phyloP scores from a whole-genome alignment of 2,329 filamentous ascomycete species.

The Nigrospora sphaerica region DNA sequence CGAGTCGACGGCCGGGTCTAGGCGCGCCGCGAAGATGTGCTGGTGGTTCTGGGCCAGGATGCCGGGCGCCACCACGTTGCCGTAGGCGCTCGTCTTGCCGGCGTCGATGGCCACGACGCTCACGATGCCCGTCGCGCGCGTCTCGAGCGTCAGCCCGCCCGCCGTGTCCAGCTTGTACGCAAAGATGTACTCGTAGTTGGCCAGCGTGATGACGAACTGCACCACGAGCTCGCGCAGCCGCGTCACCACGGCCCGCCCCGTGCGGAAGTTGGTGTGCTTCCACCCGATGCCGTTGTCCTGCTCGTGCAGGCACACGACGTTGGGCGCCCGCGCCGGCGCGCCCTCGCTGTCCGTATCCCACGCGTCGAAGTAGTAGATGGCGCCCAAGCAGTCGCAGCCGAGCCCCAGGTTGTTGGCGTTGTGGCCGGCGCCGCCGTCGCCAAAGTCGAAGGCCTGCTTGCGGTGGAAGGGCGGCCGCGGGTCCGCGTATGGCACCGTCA shows the following conservation, averaged over 20 bases:
- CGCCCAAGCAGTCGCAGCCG: constrained; percentile 62
- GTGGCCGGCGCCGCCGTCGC: constrained; percentile 57
- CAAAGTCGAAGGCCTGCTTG: constrained; percentile 65
- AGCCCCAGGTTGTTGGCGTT: constrained; percentile 60
- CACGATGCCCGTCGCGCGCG: constrained; percentile 60
- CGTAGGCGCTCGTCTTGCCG: constrained; percentile 46
- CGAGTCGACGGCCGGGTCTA: constrained; percentile 54
- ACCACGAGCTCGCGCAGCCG: constrained; percentile 56
- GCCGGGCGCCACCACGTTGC: constrained; percentile 57
- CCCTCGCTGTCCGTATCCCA: constrained; percentile 47
- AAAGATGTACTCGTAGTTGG: constrained; percentile 67
- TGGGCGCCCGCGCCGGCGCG: constrained; percentile 43
- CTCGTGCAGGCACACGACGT: constrained; percentile 63
- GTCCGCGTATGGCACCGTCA: constrained; percentile 57
- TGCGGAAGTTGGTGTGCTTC: constrained; percentile 67
- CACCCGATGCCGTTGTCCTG: constrained; percentile 62
- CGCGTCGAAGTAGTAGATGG: constrained; percentile 50
- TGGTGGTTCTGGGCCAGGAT: constrained; percentile 61
- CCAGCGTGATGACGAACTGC: constrained; percentile 61
- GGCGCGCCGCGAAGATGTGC: constrained; percentile 57
- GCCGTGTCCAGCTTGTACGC: constrained; percentile 58
- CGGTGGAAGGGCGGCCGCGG: constrained; percentile 54
- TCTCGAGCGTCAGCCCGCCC: constrained; percentile 54
- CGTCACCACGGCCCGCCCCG: constrained; percentile 52
- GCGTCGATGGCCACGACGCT: constrained; percentile 55